Conservation (phyloP, 768 basidiomycete species). For the Coprinellus aureogranulatus region DNA sequence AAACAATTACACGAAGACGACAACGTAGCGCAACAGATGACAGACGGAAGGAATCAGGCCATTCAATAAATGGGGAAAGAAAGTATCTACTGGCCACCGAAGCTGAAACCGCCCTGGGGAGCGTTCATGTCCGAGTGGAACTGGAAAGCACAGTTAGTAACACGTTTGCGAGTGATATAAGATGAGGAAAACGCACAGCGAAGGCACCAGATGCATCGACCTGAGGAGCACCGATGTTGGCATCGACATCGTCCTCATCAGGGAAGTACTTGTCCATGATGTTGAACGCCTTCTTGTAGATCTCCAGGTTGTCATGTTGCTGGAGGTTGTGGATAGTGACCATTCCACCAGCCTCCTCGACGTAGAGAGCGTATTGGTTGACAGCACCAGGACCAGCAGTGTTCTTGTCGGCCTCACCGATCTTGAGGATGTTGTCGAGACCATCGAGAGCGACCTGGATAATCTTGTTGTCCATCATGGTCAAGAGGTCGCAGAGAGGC, state of each 20-base stretch:
- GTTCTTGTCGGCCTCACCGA: constrained; percentile 93
- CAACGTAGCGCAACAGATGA: constrained; percentile 1
- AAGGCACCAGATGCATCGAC: constrained; percentile 74
- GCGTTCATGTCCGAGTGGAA: constrained; percentile 85
- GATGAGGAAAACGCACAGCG: constrained; percentile 49
- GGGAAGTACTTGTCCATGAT: constrained; percentile 99
- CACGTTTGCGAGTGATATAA: constrained; percentile 9
- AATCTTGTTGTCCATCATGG: constrained; percentile 99
- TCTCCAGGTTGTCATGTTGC: constrained; percentile 98
- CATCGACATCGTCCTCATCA: constrained; percentile 91
- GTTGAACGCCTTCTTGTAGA: constrained; percentile 99
- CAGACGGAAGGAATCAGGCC: not conserved
- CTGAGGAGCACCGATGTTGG: constrained; percentile 72
- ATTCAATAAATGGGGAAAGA: not conserved
- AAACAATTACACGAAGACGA: not conserved
- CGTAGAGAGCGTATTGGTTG: constrained; percentile 91
- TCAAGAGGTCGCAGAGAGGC: constrained; percentile 92
- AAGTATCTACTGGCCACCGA: constrained; percentile 59
- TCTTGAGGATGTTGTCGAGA: constrained; percentile 95
- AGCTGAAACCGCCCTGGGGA: constrained; percentile 95
- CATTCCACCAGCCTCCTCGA: constrained; percentile 99
- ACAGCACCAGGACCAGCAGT: constrained; percentile 75
- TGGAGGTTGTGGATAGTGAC: constrained; percentile 98
- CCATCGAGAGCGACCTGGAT: constrained; percentile 98
- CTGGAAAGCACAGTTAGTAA: constrained; percentile 31